These are phyloP conservation scores for Fragaria nilgerrensis DNA, from an alignment of 306 rosid genomes.

Conservation along the genomic window DNA sequence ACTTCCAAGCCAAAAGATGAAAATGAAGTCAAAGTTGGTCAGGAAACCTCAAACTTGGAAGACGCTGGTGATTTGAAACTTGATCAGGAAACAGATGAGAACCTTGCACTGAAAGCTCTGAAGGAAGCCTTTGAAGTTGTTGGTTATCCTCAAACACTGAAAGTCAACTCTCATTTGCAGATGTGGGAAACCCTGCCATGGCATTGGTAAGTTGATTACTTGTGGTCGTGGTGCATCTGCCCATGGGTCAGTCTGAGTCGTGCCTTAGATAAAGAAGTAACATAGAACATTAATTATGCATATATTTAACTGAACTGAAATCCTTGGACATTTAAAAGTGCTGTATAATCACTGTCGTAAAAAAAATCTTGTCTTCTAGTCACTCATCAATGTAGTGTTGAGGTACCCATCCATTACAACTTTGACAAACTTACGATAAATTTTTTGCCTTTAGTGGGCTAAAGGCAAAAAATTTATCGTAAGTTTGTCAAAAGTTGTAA, in stretches of 20 bases:
- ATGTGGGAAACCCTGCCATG: conserved; percentile 89
- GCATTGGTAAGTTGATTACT: conserved; percentile 73
- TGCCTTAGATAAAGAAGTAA: background rate
- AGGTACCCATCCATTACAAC: background rate
- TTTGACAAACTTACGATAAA: background rate
- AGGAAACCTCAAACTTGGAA: conserved; percentile 47
- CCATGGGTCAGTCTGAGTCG: background rate
- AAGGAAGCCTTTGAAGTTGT: conserved; percentile 83
- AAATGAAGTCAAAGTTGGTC: conserved; percentile 41
- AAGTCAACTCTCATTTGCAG: conserved; percentile 67
- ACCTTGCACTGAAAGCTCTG: conserved; percentile 65
- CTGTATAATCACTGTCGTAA: background rate
- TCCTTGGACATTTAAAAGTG: background rate
- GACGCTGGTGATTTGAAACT: conserved; percentile 39
- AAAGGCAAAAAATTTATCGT: background rate
- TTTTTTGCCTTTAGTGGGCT: background rate
- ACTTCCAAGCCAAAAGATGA: conserved; percentile 42
- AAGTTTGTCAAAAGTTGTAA: background rate
- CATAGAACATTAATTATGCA: background rate
- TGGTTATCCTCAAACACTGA: conserved; percentile 63
- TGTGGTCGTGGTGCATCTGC: conserved; percentile 8
- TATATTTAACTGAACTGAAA: background rate
- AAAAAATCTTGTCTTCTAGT: background rate
- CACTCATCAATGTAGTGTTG: background rate
- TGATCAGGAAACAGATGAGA: conserved; percentile 44